Evolutionary conservation across 768 basidiomycete species (phyloP), one percentile per base, ranked within the genome.

Genomic region (Asterophora parasitica): DNA sequence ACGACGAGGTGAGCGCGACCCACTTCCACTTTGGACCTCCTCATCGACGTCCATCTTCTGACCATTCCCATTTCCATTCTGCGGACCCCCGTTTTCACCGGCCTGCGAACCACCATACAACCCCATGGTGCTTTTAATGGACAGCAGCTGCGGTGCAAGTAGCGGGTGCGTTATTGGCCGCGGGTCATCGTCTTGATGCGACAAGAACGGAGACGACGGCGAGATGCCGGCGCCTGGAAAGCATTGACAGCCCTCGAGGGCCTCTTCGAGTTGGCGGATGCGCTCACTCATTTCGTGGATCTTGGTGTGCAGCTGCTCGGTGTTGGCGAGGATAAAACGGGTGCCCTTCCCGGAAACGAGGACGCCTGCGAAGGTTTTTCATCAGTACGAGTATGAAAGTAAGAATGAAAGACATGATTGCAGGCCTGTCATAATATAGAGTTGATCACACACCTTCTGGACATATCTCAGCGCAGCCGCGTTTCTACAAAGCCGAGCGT

Each of bases 241-340:
- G 44, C 56, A 52, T 40, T 69, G 65, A 32, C 65, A 42, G 1
- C 52, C 36, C 28, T 69, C 66, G 17, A 83, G 63, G 3, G 78
- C 79, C 41, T 80, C 79, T 58, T 83, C 82, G 36, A 83, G 74
- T 44, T 72, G 65, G 50, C 80, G 76, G 56, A 83, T 82, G 35
- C 82, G 76, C 50, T 79, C 76, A 59, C 80, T 81, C 79, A 84
- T 82, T 51, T 79, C 76, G 35, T 79, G 76, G 7, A 84, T 83
- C 63, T 82, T 83, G 16, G 68, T 60, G 52, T 83, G 82, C 10
- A 83, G 68, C 55, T 81, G 80, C 56, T 83, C 81, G 9, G 81
- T 82, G 57, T 82, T 82, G 42, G 81, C 81, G 42, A 83, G 74
- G 56, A 83, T 80, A 52, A 82, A 83, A 61, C 81, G 77, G 45